phyloP scores from a whole-genome alignment of 2,329 filamentous ascomycete species.

The Hypoxylon sp. region DNA sequence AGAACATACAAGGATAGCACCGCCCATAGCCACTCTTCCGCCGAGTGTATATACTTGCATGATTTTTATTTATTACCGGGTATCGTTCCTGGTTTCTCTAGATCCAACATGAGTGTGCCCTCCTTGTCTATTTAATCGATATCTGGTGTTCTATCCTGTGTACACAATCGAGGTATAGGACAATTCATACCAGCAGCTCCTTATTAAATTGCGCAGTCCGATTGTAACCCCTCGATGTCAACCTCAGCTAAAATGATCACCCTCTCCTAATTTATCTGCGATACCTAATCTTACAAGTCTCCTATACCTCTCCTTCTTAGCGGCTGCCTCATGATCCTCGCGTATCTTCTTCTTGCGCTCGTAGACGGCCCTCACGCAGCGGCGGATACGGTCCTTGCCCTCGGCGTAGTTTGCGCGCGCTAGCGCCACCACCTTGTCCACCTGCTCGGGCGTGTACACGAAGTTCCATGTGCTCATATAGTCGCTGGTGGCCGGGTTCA shows the following conservation, averaged over 20 bases:
- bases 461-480: slow-evolving; percentile 99
- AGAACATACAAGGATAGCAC: slow-evolving; percentile 41
- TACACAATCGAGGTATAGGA: slow-evolving; percentile 17
- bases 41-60: slow-evolving; percentile 43
- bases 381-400: slow-evolving; percentile 82
- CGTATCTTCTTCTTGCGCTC: slow-evolving; percentile 86
- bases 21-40: slow-evolving; percentile 37
- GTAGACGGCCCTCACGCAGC: slow-evolving; percentile 89
- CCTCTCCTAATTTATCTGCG: slow-evolving; percentile 71
- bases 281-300: slow-evolving; percentile 65
- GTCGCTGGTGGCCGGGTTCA: slow-evolving; percentile 87
- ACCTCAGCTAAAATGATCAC: slow-evolving; percentile 76
- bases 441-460: slow-evolving; percentile 90
- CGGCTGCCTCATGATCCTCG: slow-evolving; percentile 65
- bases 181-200: neutral
- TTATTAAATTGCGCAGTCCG: neutral
- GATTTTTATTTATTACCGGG: slow-evolving; percentile 15
- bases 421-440: slow-evolving; percentile 86
- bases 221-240: neutral
- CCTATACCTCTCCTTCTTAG: slow-evolving; percentile 60
- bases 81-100: slow-evolving; percentile 25
- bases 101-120: slow-evolving; percentile 7
- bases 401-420: slow-evolving; percentile 90
- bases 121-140: slow-evolving; percentile 17
- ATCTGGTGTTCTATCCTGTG: slow-evolving; percentile 19